Percentiles rank a stretch among this genome's conserved stretches.
Evolutionary conservation across 768 basidiomycete genomes (phyloP).

Genomic region (Roridomyces roridus): DNA sequence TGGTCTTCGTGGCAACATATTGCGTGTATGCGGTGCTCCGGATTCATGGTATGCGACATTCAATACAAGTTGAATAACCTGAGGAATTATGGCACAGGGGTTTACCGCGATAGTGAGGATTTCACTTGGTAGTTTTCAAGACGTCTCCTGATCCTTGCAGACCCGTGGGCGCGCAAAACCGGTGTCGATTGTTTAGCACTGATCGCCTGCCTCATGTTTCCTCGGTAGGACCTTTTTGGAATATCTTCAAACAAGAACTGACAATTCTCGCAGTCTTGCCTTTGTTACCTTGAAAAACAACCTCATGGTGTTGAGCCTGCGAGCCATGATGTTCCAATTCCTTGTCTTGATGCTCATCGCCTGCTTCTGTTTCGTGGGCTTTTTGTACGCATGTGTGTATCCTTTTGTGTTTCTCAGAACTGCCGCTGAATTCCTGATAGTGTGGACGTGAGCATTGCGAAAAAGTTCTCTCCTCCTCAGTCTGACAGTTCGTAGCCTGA

Average conservation of each 20-base stretch:
- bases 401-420: too few relatives aligned
- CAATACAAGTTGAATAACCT: too few relatives aligned
- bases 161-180: constrained; percentile 65
- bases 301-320: constrained; percentile 79
- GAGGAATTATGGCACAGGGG: not conserved
- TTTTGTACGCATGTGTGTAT: constrained; percentile 70
- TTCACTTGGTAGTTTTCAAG: not conserved
- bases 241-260: not conserved
- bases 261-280: constrained; percentile 63
- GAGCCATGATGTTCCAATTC: constrained; percentile 95
- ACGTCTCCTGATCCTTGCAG: constrained; percentile 39
- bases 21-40: constrained; percentile 78
- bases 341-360: constrained; percentile 83
- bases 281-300: constrained; percentile 89
- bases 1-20: constrained; percentile 89
- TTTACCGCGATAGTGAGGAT: constrained; percentile 65
- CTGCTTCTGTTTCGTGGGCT: constrained; percentile 90
- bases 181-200: constrained; percentile 88
- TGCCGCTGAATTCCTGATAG: too few relatives aligned
- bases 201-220: constrained; percentile 91
- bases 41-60: constrained; percentile 58
- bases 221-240: constrained; percentile 54
- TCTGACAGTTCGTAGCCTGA: constrained; percentile 52
- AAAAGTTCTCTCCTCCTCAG: not conserved
- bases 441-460: constrained; percentile 80